phyloP scores from a whole-genome alignment of 140 eudicot genomes.

The Cichorium intybus region DNA sequence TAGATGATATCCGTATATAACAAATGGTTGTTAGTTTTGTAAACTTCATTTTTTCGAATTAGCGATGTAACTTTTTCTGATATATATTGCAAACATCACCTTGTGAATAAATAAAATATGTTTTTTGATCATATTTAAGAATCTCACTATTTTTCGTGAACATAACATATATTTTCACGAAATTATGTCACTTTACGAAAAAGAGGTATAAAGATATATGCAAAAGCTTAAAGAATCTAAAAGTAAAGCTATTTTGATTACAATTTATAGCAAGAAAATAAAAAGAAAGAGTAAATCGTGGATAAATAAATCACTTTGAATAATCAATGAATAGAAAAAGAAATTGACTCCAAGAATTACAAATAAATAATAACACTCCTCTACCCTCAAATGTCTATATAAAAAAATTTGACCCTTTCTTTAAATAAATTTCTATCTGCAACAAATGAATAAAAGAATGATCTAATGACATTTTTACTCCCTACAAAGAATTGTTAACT shows the following conservation, averaged over 20 bases:
- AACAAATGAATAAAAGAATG: conserved; percentile 67
- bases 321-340: conserved; percentile 6
- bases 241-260: background rate
- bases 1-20: too few species aligned
- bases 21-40: too few species aligned
- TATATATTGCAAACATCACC: too few species aligned
- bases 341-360: conserved; percentile 19
- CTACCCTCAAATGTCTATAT: conserved; percentile 13
- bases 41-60: too few species aligned
- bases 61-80: too few species aligned
- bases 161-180: too few species aligned
- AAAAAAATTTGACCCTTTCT: conserved; percentile 18
- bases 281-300: background rate
- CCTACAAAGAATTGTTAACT: conserved; percentile 62
- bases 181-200: too few species aligned
- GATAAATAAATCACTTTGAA: background rate
- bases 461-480: conserved; percentile 35
- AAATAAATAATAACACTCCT: conserved; percentile 1
- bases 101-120: too few species aligned
- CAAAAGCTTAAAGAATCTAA: too few species aligned
- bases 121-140: too few species aligned
- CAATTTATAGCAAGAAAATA: background rate
- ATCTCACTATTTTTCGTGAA: too few species aligned
- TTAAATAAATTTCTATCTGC: conserved; percentile 48
- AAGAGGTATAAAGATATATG: too few species aligned